phyloP scores from a whole-genome alignment of 495 filamentous ascomycete species.

The Cercophora newfieldiana region DNA sequence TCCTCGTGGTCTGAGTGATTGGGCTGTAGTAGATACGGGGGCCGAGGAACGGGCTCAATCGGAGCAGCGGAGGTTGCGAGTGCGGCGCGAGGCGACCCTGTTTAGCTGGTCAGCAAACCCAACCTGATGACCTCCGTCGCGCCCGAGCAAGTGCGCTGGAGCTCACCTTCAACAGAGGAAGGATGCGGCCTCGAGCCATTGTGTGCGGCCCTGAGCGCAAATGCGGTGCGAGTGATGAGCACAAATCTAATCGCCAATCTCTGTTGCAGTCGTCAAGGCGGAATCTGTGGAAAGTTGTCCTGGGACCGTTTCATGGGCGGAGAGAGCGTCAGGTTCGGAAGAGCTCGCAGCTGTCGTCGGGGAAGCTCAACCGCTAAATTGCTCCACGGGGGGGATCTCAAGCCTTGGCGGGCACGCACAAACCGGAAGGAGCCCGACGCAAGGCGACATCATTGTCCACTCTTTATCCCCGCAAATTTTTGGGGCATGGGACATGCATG shows the following conservation, averaged over 20 bases:
- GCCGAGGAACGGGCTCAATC: slow-evolving; percentile 10
- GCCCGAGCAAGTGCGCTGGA: background rate
- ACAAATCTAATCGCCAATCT: background rate
- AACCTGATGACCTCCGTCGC: slow-evolving; percentile 25
- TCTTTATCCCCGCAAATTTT: background rate
- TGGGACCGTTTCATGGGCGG: slow-evolving; percentile 23
- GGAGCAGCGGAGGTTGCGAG: slow-evolving; percentile 6
- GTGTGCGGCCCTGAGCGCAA: background rate
- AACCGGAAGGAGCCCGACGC: slow-evolving; percentile 1
- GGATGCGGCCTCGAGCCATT: slow-evolving; percentile 31
- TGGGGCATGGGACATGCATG: background rate
- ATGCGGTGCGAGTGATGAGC: background rate
- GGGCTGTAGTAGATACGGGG: background rate
- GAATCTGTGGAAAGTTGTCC: slow-evolving; percentile 28
- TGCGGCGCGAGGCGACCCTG: slow-evolving; percentile 30
- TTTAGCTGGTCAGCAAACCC: slow-evolving; percentile 22
- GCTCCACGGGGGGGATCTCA: slow-evolving; percentile 12
- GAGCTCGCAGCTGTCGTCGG: slow-evolving; percentile 10
- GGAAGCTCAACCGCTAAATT: slow-evolving; percentile 16
- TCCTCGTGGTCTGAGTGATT: slow-evolving; percentile 3
- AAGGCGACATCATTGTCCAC: background rate
- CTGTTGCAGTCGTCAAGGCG: slow-evolving; percentile 18
- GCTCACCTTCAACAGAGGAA: slow-evolving; percentile 29
- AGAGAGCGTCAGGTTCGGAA: background rate
- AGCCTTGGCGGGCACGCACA: slow-evolving; percentile 13